Percentiles rank a stretch among this genome's conserved stretches.
phyloP scores from a whole-genome alignment of 148 eudicot species.

The Cornus controversa region DNA sequence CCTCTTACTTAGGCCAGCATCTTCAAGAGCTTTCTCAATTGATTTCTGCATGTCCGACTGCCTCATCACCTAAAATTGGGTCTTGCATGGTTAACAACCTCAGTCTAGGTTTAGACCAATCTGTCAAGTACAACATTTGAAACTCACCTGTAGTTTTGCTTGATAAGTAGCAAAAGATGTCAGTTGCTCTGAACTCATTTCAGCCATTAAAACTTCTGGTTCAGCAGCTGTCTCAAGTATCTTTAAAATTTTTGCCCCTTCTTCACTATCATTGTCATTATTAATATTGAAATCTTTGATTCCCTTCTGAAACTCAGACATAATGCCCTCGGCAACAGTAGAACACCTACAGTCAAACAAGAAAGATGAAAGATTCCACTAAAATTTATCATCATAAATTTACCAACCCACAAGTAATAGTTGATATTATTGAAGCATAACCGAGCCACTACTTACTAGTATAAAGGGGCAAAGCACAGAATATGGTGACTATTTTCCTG shows the following conservation, averaged over 20 bases:
- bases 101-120: conserved; percentile 7
- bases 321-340: conserved; percentile 63
- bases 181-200: conserved; percentile 80
- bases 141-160: conserved; percentile 72
- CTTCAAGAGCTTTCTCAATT: conserved; percentile 73
- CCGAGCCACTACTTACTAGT: neutral
- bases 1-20: conserved; percentile 67
- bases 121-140: conserved; percentile 6
- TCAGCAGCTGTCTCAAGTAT: conserved; percentile 85
- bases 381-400: neutral
- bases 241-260: conserved; percentile 78
- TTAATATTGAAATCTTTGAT: conserved; percentile 13
- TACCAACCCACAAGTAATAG: neutral
- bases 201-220: conserved; percentile 92
- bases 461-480: neutral
- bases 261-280: conserved; percentile 55
- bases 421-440: neutral
- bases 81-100: conserved; percentile 3
- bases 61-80: conserved; percentile 55
- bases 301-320: conserved; percentile 63
- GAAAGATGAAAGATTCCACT: neutral
- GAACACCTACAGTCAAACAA: conserved; percentile 55
- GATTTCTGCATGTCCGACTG: conserved; percentile 61
- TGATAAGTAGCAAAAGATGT: conserved; percentile 56
- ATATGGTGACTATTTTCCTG: neutral